phyloP scores from a whole-genome alignment of 2,329 filamentous ascomycete genomes.

The Sclerotinia minor region DNA sequence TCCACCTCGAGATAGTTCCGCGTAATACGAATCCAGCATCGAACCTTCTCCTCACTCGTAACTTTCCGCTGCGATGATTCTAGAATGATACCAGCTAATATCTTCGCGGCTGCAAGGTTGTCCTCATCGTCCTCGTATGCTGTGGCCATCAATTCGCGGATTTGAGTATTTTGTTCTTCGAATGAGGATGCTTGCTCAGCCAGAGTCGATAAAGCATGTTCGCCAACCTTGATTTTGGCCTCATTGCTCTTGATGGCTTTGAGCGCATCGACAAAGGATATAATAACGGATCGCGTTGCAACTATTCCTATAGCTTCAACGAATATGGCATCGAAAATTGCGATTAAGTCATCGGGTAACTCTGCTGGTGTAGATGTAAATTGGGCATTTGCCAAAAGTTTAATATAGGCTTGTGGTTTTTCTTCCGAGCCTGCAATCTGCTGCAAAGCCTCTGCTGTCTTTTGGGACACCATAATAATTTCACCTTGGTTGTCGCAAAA shows the following conservation, averaged over 20 bases:
- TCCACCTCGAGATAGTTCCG: slow-evolving; percentile 93
- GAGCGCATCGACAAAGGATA: slow-evolving; percentile 64
- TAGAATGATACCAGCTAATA: slow-evolving; percentile 75
- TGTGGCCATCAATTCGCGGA: slow-evolving; percentile 79
- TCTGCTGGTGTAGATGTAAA: slow-evolving; percentile 30
- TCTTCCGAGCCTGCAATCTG: slow-evolving; percentile 46
- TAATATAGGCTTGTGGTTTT: slow-evolving; percentile 50
- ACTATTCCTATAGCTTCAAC: slow-evolving; percentile 41
- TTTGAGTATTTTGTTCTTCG: slow-evolving; percentile 77
- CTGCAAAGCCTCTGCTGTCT: slow-evolving; percentile 49
- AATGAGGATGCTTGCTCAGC: slow-evolving; percentile 65
- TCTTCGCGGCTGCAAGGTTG: slow-evolving; percentile 73
- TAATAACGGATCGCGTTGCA: slow-evolving; percentile 38
- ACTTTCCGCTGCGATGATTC: slow-evolving; percentile 86
- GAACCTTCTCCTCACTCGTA: slow-evolving; percentile 76
- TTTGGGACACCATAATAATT: slow-evolving; percentile 40
- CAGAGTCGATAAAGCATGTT: slow-evolving; percentile 69
- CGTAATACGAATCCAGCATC: slow-evolving; percentile 90
- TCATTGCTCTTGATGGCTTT: slow-evolving; percentile 60
- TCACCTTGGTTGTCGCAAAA: background rate
- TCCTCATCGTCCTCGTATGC: slow-evolving; percentile 83
- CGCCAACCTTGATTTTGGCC: slow-evolving; percentile 73
- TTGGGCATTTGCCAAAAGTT: slow-evolving; percentile 48
- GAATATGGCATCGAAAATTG: slow-evolving; percentile 41
- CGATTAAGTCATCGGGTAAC: slow-evolving; percentile 36